Evolutionary conservation across 345 rosid species (phyloP).

Genomic region (Linum usitatissimum): DNA sequence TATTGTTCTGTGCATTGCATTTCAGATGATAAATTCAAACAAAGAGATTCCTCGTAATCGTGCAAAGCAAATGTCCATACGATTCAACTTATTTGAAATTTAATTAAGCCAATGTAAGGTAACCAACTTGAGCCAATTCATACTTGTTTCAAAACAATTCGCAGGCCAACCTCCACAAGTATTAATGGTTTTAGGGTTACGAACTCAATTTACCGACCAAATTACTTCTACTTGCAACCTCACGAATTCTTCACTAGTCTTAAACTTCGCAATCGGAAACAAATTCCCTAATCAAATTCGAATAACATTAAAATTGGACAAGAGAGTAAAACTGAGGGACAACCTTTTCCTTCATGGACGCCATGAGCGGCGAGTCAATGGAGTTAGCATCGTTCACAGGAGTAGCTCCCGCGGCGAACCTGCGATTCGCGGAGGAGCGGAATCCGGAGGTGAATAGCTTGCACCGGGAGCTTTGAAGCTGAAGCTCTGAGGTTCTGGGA

Average conservation of each 20-base stretch:
- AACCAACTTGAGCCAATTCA: too few relatives aligned
- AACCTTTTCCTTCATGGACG: constrained; percentile 91
- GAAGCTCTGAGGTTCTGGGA: constrained; percentile 11
- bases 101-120: too few relatives aligned
- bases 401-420: constrained; percentile 44
- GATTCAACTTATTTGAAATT: too few relatives aligned
- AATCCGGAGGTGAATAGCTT: constrained; percentile 24
- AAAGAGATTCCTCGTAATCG: too few relatives aligned
- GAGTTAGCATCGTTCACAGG: constrained; percentile 77
- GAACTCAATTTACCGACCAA: not conserved
- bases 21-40: too few relatives aligned
- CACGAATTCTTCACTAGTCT: not conserved
- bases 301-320: not conserved
- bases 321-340: constrained; percentile 2
- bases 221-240: too few relatives aligned
- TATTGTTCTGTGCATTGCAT: too few relatives aligned
- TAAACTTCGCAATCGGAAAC: not conserved
- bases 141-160: not conserved
- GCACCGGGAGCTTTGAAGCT: constrained; percentile 6
- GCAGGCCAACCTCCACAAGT: not conserved
- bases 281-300: not conserved
- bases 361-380: constrained; percentile 73
- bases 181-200: not conserved
- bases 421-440: constrained; percentile 16
- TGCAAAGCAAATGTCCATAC: too few relatives aligned